Base-by-base conservation (phyloP, 2,329 filamentous ascomycete species). In the Scorias spongiosa region DNA sequence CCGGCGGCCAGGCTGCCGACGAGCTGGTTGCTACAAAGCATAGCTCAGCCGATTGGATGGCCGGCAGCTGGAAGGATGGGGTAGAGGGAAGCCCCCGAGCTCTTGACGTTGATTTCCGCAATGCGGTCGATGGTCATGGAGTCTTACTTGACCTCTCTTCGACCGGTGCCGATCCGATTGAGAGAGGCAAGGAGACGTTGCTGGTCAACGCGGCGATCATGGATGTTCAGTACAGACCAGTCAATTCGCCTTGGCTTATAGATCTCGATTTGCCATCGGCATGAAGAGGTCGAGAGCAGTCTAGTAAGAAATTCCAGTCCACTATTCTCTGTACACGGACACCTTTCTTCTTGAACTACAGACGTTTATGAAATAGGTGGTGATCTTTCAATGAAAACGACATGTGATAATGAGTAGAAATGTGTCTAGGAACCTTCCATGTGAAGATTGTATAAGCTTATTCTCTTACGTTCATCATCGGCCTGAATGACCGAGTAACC, bases 131-230 rank as follows among this genome's bases (percentile, higher is more conserved):
- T 14, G 50, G 53, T 1, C 53, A 54, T 44, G 54, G 63, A 1
- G 60, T 64, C 29, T 54, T 61, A 32, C 54, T 62, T 37, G 50
- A 55, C 43, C 42, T 53, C 1, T 48, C 49, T 2, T 49, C 44
- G 7, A 41, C 42, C 0, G 48, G 53, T 34, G 32, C 51, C 12
- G 44, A 42, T n/a, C 46, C 56, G 46, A 48, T 75, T 44, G 50
- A 52, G 40, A 59, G 62, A 42, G 72, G 72, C 0, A 56, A 66
- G 44, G 70, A 76, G 56, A 76, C 73, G 2, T 46, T 76, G 34
- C 70, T 77, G 58, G 64, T 77, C 10, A 78, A 78, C 59, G 73
- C 73, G 2, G 71, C 71, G 51, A 70, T 78, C 41, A 70, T 76
- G 62, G 66, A 66, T 32, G 54, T 70, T 10, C 48, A 49, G 10